Base-by-base conservation (phyloP, 805 yeast species). In the Wickerhamomyces strasburgensis region DNA sequence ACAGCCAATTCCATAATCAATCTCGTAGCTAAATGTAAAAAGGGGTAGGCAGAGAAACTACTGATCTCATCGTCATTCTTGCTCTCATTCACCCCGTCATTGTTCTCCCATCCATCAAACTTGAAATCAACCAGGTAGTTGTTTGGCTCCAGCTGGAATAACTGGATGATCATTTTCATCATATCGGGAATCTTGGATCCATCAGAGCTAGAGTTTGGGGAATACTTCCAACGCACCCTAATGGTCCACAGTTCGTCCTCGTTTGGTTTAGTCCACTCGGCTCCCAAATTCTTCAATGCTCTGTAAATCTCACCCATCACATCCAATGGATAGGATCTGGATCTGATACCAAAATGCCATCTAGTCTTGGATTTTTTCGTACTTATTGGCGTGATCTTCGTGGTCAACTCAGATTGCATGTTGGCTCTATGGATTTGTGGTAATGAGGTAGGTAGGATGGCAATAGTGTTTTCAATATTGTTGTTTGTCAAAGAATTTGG, bases 241-340 rank as follows among this genome's bases (percentile, higher is more conserved):
- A 90, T 90, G 1, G 96, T 90, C 98, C 98, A 90, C 35, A 88
- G 67, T 52, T 89, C 96, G 53, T 89, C 96, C 50, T 89, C 96
- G 0, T 89, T 76, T 6, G 98, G 97, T 50, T 82, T 80, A 8
- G 93, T 85, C 98, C 98, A 93, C 60, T 93, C 97, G 0, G 98
- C 98, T 1, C 96, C 97, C 37, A 93, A 66, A 52, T 85, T 87
- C 62, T 85, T 85, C 56, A 93, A 69, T 1, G 98, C 98, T 32
- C 96, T 72, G 63, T 93, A 93, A 30, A 93, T 89, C 58, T 93
- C 98, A 19, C 97, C 96, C 98, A 93, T 93, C 4, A 93, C 98
- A 60, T 93, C 98, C 50, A 93, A 69, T 24, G 98, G 98, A 57
- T 93, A 93, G 1, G 96, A 86, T 52, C 97, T 73, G 7, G 96